phyloP scores from a whole-genome alignment of 129 eudicot genomes.

The Kitagawia praeruptora region DNA sequence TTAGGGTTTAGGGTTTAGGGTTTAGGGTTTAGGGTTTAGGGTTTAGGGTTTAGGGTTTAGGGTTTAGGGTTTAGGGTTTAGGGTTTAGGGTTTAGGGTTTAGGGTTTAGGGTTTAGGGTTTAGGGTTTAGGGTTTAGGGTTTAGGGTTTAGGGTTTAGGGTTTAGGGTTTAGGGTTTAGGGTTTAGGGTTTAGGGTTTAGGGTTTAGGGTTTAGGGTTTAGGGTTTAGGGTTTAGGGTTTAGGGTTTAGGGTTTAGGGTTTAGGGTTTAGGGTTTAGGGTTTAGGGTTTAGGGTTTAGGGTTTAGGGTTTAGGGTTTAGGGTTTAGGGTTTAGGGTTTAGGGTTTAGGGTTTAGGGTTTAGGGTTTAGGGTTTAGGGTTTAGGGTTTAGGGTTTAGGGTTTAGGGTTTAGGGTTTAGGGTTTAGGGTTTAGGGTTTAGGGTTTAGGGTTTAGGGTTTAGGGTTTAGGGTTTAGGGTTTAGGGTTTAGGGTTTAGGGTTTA shows the following conservation, averaged over 20 bases:
- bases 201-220: too few relatives aligned
- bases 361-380: constrained; percentile 14
- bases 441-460: constrained; percentile 23
- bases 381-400: constrained; percentile 15
- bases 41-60: too few relatives aligned
- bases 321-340: constrained; percentile 11
- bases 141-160: too few relatives aligned
- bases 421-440: constrained; percentile 17
- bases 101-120: too few relatives aligned
- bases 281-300: constrained; percentile 12
- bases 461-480: constrained; percentile 22
- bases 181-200: too few relatives aligned
- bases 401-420: constrained; percentile 13
- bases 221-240: constrained; percentile 22
- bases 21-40: too few relatives aligned
- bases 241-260: constrained; percentile 20
- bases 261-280: constrained; percentile 14
- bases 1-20: too few relatives aligned
- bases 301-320: constrained; percentile 8
- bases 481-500: constrained; percentile 23
- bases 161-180: too few relatives aligned
- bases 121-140: too few relatives aligned
- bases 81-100: too few relatives aligned
- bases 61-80: too few relatives aligned
- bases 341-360: constrained; percentile 13